These are phyloP conservation scores for Mucor racemosus DNA, from an alignment of 371 early-diverging fungal species.

Conservation along the genomic window DNA sequence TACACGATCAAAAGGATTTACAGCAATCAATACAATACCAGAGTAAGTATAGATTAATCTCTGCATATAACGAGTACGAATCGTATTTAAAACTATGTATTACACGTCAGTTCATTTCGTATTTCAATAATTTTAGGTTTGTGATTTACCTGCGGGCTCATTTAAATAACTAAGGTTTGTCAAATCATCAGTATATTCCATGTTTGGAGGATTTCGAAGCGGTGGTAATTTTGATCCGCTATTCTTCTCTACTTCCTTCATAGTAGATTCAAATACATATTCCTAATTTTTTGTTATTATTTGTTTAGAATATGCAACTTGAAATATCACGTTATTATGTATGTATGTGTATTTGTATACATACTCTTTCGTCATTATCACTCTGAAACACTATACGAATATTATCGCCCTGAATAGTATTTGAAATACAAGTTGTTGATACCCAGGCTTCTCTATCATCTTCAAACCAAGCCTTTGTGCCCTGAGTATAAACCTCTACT, in stretches of 20 bases:
- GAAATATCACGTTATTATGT: background rate
- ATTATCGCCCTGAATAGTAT: slow-evolving; percentile 54
- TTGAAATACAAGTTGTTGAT: slow-evolving; percentile 69
- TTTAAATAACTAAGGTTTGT: slow-evolving; percentile 91
- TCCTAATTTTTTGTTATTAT: slow-evolving; percentile 50
- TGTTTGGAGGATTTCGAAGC: slow-evolving; percentile 86
- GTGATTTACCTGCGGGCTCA: slow-evolving; percentile 78
- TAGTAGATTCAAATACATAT: slow-evolving; percentile 72
- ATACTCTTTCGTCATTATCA: slow-evolving; percentile 61
- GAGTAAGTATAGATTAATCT: slow-evolving; percentile 98
- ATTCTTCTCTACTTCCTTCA: slow-evolving; percentile 67
- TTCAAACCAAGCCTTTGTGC: slow-evolving; percentile 87
- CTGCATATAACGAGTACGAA: slow-evolving; percentile 85
- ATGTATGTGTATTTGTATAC: background rate
- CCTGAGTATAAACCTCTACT: slow-evolving; percentile 67
- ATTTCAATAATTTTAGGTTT: too few relatives aligned
- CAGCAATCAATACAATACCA: slow-evolving; percentile 97
- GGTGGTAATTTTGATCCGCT: slow-evolving; percentile 80
- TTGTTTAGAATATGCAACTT: slow-evolving; percentile 1
- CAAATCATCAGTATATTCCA: slow-evolving; percentile 92
- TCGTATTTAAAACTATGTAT: slow-evolving; percentile 80
- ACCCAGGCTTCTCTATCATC: slow-evolving; percentile 89
- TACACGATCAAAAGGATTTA: slow-evolving; percentile 96
- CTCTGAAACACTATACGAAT: slow-evolving; percentile 68
- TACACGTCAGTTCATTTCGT: too few relatives aligned